Percentiles rank a stretch among this genome's conserved stretches.
These are phyloP conservation scores for Phytopythium aichiense DNA, from an alignment of 352 stramenopile genomes.

Conservation along the genomic window DNA sequence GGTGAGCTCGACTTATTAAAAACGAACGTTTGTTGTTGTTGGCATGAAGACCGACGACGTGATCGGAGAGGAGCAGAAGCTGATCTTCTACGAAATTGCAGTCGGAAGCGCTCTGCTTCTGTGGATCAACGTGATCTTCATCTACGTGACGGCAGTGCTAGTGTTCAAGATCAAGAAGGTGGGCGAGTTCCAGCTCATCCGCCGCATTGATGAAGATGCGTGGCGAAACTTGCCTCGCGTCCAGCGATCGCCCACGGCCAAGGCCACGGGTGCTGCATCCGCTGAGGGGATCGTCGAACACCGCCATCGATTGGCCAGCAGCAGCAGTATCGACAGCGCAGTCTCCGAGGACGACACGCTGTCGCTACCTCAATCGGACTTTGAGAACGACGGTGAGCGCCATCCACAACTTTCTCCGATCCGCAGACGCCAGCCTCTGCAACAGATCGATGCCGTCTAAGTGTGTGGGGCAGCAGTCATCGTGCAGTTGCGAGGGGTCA, in stretches of 20 bases:
- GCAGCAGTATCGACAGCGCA: slow-evolving; percentile 39
- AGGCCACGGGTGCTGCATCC: background rate
- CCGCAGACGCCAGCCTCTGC: slow-evolving; percentile 23
- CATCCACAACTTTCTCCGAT: slow-evolving; percentile 30
- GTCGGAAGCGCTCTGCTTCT: slow-evolving; percentile 77
- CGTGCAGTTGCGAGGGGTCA: background rate
- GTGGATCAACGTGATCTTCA: slow-evolving; percentile 88
- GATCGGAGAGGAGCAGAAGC: slow-evolving; percentile 77
- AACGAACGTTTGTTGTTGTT: background rate
- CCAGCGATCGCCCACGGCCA: slow-evolving; percentile 49
- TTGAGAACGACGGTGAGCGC: slow-evolving; percentile 11
- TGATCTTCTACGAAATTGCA: slow-evolving; percentile 86
- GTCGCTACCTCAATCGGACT: slow-evolving; percentile 5
- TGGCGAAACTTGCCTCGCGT: slow-evolving; percentile 79
- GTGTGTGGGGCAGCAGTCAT: background rate
- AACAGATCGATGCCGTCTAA: slow-evolving; percentile 28
- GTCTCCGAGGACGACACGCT: slow-evolving; percentile 8
- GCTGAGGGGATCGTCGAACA: slow-evolving; percentile 7
- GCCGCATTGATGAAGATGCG: slow-evolving; percentile 64
- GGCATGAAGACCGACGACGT: slow-evolving; percentile 49
- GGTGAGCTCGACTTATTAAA: background rate
- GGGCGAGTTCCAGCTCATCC: slow-evolving; percentile 81
- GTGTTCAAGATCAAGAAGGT: slow-evolving; percentile 89
- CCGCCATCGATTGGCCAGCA: slow-evolving; percentile 28
- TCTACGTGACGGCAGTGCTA: slow-evolving; percentile 82